These are phyloP conservation scores for Melocanna baccifera DNA, from an alignment of 176 grass and related monocot genomes.

Conservation along the genomic window DNA sequence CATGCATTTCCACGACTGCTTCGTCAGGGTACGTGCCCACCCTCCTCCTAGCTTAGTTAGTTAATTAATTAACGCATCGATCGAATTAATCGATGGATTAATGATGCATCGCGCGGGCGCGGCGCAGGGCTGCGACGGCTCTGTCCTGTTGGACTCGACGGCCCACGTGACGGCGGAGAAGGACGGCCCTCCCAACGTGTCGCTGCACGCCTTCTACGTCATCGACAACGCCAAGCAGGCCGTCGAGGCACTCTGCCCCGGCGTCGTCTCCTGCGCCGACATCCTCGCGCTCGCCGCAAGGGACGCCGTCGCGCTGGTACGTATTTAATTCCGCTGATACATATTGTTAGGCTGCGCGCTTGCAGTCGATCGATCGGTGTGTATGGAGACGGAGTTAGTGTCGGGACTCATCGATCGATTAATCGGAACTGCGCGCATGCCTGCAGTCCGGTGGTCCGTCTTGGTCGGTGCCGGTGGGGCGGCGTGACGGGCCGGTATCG, in stretches of 20 bases:
- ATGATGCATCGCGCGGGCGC: too few relatives aligned
- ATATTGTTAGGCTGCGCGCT: too few relatives aligned
- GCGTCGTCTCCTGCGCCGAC: conserved; percentile 92
- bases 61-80: too few relatives aligned
- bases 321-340: too few relatives aligned
- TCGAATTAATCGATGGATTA: too few relatives aligned
- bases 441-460: conserved; percentile 68
- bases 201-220: conserved; percentile 81
- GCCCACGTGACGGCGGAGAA: conserved; percentile 64
- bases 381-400: too few relatives aligned
- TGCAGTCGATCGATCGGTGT: too few relatives aligned
- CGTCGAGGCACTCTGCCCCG: conserved; percentile 77
- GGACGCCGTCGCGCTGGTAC: conserved; percentile 64
- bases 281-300: conserved; percentile 63
- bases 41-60: not conserved
- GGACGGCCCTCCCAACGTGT: conserved; percentile 69
- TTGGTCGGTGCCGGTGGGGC: conserved; percentile 69
- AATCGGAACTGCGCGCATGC: too few relatives aligned
- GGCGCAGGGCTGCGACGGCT: conserved; percentile 64
- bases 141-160: conserved; percentile 65
- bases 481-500: conserved; percentile 67
- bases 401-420: too few relatives aligned
- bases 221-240: conserved; percentile 94
- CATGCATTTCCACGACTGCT: conserved; percentile 82
- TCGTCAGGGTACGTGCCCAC: conserved; percentile 46